A percentile compares a stretch with the other conserved stretches of the same genome.
Evolutionary conservation across 2,329 filamentous ascomycete genomes (phyloP).

Genomic region (Phaeomoniella chlamydospora): DNA sequence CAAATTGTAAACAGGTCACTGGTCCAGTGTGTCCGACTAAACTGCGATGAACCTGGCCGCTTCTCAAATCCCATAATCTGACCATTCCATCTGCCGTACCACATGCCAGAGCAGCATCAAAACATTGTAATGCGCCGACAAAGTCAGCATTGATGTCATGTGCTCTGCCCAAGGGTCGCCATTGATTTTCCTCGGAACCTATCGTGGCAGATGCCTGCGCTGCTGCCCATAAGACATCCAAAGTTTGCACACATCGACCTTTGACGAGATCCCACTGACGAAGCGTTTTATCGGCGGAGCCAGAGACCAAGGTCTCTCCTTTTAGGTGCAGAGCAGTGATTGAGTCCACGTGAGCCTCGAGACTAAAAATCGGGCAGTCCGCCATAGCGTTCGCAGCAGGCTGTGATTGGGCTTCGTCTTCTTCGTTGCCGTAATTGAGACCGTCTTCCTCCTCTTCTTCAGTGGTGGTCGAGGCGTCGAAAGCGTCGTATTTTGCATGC

Average conservation of each 20-base stretch:
- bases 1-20: constrained; percentile 88
- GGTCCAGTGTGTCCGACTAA: constrained; percentile 90
- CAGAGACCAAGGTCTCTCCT: constrained; percentile 80
- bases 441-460: constrained; percentile 42
- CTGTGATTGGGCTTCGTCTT: constrained; percentile 53
- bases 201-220: constrained; percentile 69
- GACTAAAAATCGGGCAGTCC: constrained; percentile 76
- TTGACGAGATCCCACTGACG: constrained; percentile 96
- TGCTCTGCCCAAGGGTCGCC: constrained; percentile 58
- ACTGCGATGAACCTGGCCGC: constrained; percentile 91
- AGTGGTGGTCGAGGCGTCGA: constrained; percentile 32
- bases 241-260: constrained; percentile 90
- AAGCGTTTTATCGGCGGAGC: constrained; percentile 91
- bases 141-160: constrained; percentile 67
- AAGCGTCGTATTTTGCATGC: constrained; percentile 68
- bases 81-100: constrained; percentile 98
- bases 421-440: constrained; percentile 60
- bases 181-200: constrained; percentile 42
- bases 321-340: constrained; percentile 87
- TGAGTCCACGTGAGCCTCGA: constrained; percentile 84
- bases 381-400: constrained; percentile 61
- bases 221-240: constrained; percentile 96
- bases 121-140: constrained; percentile 86
- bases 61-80: constrained; percentile 86
- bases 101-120: constrained; percentile 87